A percentile compares a stretch with the other conserved stretches of the same genome.
These are phyloP conservation scores for Westerdykella aurantiaca DNA, from an alignment of 2,329 filamentous ascomycete species.

Conservation along the genomic window DNA sequence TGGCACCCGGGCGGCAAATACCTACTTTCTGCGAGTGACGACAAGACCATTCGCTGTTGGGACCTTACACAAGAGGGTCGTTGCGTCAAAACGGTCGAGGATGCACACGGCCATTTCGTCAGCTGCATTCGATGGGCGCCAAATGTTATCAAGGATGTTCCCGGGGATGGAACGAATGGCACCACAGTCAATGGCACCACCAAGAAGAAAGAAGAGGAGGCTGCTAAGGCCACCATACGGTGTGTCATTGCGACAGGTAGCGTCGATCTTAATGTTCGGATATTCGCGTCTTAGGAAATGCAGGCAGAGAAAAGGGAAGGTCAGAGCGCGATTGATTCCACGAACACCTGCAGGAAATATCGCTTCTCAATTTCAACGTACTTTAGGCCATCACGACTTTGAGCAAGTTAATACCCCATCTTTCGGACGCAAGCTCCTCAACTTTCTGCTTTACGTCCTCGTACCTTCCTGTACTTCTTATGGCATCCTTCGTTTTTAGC, in stretches of 20 bases:
- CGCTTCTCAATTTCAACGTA: too few relatives aligned
- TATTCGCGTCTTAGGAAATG: conserved; percentile 58
- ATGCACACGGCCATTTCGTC: conserved; percentile 78
- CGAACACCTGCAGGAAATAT: too few relatives aligned
- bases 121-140: conserved; percentile 86
- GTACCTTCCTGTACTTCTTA: too few relatives aligned
- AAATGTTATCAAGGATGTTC: conserved; percentile 57
- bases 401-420: too few relatives aligned
- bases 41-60: conserved; percentile 92
- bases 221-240: conserved; percentile 60
- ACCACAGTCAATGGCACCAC: conserved; percentile 38
- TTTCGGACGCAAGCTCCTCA: too few relatives aligned
- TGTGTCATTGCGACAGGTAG: conserved; percentile 85
- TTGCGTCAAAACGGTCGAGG: conserved; percentile 74
- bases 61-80: conserved; percentile 85
- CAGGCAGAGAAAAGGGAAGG: neutral
- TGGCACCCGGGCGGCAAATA: conserved; percentile 94
- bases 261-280: conserved; percentile 71
- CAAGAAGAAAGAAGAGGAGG: conserved; percentile 49
- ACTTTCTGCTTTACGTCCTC: too few relatives aligned
- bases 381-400: too few relatives aligned
- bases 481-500: too few relatives aligned
- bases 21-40: conserved; percentile 76
- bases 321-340: too few relatives aligned
- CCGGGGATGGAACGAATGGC: conserved; percentile 40